These are phyloP conservation scores for Abortiporus biennis DNA, from an alignment of 1,284 basidiomycete genomes.

Conservation along the genomic window DNA sequence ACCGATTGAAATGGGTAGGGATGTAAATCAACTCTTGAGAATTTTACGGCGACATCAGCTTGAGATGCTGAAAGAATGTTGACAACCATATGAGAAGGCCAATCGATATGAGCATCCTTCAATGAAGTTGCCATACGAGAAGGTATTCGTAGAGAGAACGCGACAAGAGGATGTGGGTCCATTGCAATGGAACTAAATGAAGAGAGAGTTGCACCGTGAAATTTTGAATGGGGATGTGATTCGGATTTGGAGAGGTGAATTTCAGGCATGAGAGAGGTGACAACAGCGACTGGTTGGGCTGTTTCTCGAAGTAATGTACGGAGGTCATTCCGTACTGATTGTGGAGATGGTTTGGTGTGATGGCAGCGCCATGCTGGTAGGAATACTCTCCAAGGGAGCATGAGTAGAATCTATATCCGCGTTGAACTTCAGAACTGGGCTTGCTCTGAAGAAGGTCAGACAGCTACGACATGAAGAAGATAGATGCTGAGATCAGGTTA, in stretches of 20 bases:
- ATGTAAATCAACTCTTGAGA: constrained; percentile 59
- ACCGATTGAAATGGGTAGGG: constrained; percentile 47
- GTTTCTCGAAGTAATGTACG: constrained; percentile 31
- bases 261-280: constrained; percentile 31
- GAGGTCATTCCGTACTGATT: constrained; percentile 20
- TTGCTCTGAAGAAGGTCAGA: no score
- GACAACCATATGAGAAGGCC: constrained; percentile 49
- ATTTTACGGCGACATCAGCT: constrained; percentile 45
- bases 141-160: constrained; percentile 85
- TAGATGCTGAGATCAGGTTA: no score
- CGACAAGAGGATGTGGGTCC: constrained; percentile 79
- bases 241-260: not conserved
- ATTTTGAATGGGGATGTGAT: constrained; percentile 20
- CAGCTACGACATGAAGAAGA: no score
- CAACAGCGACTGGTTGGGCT: constrained; percentile 36
- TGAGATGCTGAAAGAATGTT: constrained; percentile 66
- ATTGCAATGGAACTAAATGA: constrained; percentile 90
- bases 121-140: constrained; percentile 75
- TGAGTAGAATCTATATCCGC: no score
- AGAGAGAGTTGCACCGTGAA: constrained; percentile 87
- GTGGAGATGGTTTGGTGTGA: not conserved
- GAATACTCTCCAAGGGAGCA: no score
- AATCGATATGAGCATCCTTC: constrained; percentile 25
- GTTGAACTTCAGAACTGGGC: no score
- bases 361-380: no score